Evolutionary conservation across 2,329 filamentous ascomycete genomes (phyloP).

Genomic region (Bimuria novae-zelandiae): DNA sequence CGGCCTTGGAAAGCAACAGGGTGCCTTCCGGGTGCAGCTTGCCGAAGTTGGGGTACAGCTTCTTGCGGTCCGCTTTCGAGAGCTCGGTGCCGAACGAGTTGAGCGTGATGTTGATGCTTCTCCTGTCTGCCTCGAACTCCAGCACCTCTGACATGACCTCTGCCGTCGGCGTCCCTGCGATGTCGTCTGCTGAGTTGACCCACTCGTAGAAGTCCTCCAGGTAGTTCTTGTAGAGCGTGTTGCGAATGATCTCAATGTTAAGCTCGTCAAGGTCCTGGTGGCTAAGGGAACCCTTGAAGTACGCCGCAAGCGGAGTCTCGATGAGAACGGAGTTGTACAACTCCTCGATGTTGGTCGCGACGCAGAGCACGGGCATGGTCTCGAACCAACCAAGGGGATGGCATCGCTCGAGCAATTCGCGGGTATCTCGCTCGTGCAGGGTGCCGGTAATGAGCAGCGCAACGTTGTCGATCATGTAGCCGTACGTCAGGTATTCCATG

Average conservation of each 20-base stretch:
- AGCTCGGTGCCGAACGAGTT: conserved; percentile 98
- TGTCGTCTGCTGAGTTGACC: conserved; percentile 85
- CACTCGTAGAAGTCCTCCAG: conserved; percentile 97
- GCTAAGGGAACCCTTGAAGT: conserved; percentile 95
- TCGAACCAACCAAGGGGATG: conserved; percentile 99
- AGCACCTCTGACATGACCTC: conserved; percentile 96
- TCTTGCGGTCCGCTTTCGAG: conserved; percentile 89
- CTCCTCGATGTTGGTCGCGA: conserved; percentile 98
- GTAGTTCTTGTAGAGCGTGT: conserved; percentile 99
- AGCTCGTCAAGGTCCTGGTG: conserved; percentile 97
- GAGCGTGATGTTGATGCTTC: conserved; percentile 98
- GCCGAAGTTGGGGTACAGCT: conserved; percentile 92
- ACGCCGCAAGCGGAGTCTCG: conserved; percentile 92
- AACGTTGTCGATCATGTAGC: conserved; percentile 99
- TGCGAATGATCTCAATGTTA: conserved; percentile 98
- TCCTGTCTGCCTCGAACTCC: conserved; percentile 93
- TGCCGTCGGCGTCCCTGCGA: conserved; percentile 84
- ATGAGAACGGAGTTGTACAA: conserved; percentile 97
- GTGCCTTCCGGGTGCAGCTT: conserved; percentile 92
- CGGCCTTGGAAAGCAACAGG: conserved; percentile 90
- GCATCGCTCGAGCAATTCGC: conserved; percentile 92
- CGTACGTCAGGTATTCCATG: conserved; percentile 97
- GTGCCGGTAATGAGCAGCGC: conserved; percentile 97
- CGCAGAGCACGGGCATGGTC: conserved; percentile 96
- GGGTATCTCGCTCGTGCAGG: conserved; percentile 93